Evolutionary conservation across 495 filamentous ascomycete species (phyloP), one percentile per base, ranked within the genome.

Genomic region (Trichoderma orchidacearum): DNA sequence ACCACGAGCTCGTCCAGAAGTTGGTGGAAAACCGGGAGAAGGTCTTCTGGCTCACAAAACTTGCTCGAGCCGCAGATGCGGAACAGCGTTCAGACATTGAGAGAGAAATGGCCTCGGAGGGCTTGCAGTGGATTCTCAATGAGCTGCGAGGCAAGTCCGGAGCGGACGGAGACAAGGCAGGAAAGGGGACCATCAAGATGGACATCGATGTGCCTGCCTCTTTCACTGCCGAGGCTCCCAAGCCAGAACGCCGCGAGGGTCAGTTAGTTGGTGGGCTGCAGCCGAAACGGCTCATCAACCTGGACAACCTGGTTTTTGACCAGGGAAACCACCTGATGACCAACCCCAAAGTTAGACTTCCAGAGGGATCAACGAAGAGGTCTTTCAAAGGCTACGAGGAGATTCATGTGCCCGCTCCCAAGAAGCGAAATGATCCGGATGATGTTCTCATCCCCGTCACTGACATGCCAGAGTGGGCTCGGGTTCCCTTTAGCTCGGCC

Each of bases 261-360:
- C 83, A 82, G 35, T 71, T 96, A 23, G 78, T 85, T 21, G 86
- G 92, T 51, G 90, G 89, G n/a, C 73, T 97, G 53, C 89, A 95
- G 63, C 93, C 93, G 0, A 81, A 84, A 56, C 85, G 86, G 64
- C 70, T 87, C 15, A 90, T 96, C 72, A 96, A 96, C 63, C 72
- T 99, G 45, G 91, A 99, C 61, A 95, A 96, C 60, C 81, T 99
- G 18, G 78, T 96, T 30, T 99, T 99, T 68, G 92, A 96, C 63
- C 93, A 97, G 68, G 93, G 93, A 15, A 97, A 96, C 62, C 93
- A 99, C 73, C 76, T 97, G 17, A 97, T 97, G 91, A 96, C 94
- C 9, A 97, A 99, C 62, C 84, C 90, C 2, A 96, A 86, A 67
- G 91, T 97, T 51, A 89, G 86, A 60, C 79, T 97, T n/a, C 93